These are phyloP conservation scores for Alloteropsis semialata DNA, from an alignment of 176 grass and related monocot genomes.

Conservation along the genomic window DNA sequence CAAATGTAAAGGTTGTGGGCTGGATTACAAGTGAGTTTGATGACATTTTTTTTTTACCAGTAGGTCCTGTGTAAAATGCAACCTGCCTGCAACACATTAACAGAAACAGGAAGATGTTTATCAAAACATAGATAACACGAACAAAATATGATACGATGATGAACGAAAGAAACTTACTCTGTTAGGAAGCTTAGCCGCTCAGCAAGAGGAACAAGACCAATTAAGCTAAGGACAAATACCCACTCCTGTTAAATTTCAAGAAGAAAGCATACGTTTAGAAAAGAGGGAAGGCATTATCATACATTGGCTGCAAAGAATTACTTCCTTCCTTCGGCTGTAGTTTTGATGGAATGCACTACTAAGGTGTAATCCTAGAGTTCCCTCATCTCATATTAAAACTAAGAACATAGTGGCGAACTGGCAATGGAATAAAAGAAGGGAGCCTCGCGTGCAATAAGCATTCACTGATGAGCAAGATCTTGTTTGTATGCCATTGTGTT, in stretches of 20 bases:
- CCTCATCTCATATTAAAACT: not conserved
- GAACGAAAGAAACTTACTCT: slow-evolving; percentile 48
- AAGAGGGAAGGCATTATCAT: not conserved
- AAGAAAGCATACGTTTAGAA: slow-evolving; percentile 11
- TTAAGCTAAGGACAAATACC: slow-evolving; percentile 82
- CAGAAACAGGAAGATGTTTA: not conserved
- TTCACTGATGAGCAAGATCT: not conserved
- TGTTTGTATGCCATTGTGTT: not conserved
- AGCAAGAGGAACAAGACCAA: slow-evolving; percentile 81
- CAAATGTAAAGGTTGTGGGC: not conserved
- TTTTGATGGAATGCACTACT: not conserved
- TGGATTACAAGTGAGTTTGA: not conserved
- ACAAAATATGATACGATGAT: not conserved
- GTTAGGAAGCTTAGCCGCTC: slow-evolving; percentile 96
- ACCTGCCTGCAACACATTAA: slow-evolving; percentile 62
- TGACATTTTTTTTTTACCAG: slow-evolving; percentile 37
- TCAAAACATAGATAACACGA: not conserved
- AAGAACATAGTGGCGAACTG: not conserved
- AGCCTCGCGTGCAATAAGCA: not conserved
- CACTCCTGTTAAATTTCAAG: slow-evolving; percentile 50
- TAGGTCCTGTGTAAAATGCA: slow-evolving; percentile 79
- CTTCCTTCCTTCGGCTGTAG: not conserved
- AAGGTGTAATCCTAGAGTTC: not conserved
- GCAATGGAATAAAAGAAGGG: not conserved
- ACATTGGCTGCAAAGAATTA: not conserved